Base-by-base conservation (phyloP, 306 rosid genomes). In the Mimosa bimucronata region DNA sequence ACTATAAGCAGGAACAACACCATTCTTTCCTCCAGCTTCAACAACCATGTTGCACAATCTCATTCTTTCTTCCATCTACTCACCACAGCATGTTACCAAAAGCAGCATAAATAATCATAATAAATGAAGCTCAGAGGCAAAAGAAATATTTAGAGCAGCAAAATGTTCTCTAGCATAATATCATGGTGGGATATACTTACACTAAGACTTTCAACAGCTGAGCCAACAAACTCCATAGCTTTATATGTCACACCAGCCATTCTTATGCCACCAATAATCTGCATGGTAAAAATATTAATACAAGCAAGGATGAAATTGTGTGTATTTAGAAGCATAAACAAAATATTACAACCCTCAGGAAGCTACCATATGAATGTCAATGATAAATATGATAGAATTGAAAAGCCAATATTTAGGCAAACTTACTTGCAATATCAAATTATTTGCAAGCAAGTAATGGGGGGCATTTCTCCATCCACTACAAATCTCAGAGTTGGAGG, bases 381-480 rank as follows among this genome's bases (percentile, higher is more conserved):
- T 15, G 73, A 30, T 62, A 71, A 30, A 11, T 61, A 31, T 31
- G 41, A 46, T 28, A 69, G 31, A 79, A 25, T 76, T 29, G 29
- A 53, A 80, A 71, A 68, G 30, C 73, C 19, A 53, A 29, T 78
- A 40, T 62, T 76, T 80, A 44, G 78, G 79, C 34, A 52, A 62
- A 79, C 92, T 79, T 86, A 94, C 98, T 71, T 92, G 98, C 84
- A 94, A 88, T 86, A 94, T 94, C 81, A 94, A 90, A 88, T 94
- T 97, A 72, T 94, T 94, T 23, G 97, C 97, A 85, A 94, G 97
- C 86, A 94, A 87, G 80, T 90, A 94, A 86, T 81, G 78, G 9
- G n/a, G n/a, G 98, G 98, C 98, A 94, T 91, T 77, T 92, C 97
- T 80, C 98, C 98, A 84, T 91, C 97, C 92, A 94, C 15, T 61